phyloP scores from a whole-genome alignment of 768 basidiomycete genomes.

The Mycena galopus region DNA sequence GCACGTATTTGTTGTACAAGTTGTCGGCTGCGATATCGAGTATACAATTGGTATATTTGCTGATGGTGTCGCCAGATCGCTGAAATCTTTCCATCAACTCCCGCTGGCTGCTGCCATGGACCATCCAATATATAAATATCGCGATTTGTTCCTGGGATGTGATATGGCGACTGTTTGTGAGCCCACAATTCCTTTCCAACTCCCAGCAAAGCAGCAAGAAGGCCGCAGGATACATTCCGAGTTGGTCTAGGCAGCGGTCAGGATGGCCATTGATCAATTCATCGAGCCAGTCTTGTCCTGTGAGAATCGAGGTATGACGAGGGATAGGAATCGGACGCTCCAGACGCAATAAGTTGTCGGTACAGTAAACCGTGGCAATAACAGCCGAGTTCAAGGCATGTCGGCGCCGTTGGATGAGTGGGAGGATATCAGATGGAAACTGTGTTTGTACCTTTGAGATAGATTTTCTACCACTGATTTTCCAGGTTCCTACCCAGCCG shows the following conservation, averaged over 20 bases:
- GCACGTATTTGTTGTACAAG: not conserved
- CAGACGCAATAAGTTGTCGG: too few relatives aligned
- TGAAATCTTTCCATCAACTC: constrained; percentile 4
- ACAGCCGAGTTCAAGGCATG: too few relatives aligned
- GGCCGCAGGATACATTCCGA: not conserved
- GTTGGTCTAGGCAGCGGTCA: not conserved
- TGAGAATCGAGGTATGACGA: not conserved
- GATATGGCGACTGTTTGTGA: not conserved
- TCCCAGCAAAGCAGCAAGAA: not conserved
- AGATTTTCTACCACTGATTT: too few relatives aligned
- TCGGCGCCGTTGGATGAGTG: too few relatives aligned
- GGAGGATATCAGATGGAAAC: too few relatives aligned
- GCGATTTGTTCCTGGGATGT: not conserved
- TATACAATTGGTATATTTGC: not conserved
- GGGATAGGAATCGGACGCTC: too few relatives aligned
- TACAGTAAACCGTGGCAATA: too few relatives aligned
- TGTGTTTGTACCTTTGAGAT: too few relatives aligned
- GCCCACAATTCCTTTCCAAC: not conserved
- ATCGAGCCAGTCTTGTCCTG: not conserved
- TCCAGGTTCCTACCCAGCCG: too few relatives aligned
- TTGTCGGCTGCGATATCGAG: not conserved
- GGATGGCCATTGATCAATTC: not conserved
- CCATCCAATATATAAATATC: constrained; percentile 3
- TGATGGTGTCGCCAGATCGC: not conserved
- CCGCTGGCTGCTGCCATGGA: constrained; percentile 2